A percentile compares a stretch with the other conserved stretches of the same genome.
phyloP scores from a whole-genome alignment of 2,329 filamentous ascomycete genomes.

The Penicillium glabrum region DNA sequence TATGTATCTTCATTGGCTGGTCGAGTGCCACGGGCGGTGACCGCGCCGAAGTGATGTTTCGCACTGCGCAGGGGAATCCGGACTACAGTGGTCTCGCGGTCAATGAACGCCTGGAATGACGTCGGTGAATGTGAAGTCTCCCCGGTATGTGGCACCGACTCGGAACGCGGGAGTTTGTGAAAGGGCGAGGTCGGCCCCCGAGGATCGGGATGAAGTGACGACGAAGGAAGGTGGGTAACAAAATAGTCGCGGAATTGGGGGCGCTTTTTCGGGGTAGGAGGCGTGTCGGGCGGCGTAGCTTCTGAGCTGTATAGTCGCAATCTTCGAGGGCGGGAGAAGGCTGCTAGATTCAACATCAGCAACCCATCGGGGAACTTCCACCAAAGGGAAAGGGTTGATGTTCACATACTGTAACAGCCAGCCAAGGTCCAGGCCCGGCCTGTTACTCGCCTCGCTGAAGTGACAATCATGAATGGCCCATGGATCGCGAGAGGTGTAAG shows the following conservation, averaged over 20 bases:
- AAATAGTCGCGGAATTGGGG: slow-evolving; percentile 88
- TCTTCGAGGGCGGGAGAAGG: slow-evolving; percentile 34
- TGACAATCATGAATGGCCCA: slow-evolving; percentile 40
- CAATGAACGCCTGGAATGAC: slow-evolving; percentile 60
- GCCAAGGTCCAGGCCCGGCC: slow-evolving; percentile 41
- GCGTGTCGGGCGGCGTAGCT: slow-evolving; percentile 11
- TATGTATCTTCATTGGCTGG: slow-evolving; percentile 92
- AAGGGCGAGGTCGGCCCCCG: slow-evolving; percentile 63
- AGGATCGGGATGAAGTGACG: slow-evolving; percentile 87
- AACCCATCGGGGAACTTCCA: slow-evolving; percentile 3
- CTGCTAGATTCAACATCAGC: slow-evolving; percentile 26
- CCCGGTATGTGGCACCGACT: slow-evolving; percentile 74
- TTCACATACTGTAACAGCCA: slow-evolving; percentile 37
- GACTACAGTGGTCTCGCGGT: slow-evolving; percentile 85
- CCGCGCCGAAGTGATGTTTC: slow-evolving; percentile 91
- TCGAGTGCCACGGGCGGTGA: slow-evolving; percentile 75
- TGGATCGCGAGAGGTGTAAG: slow-evolving; percentile 24
- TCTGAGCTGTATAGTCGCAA: slow-evolving; percentile 26
- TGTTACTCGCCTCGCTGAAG: slow-evolving; percentile 39
- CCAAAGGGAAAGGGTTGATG: slow-evolving; percentile 8
- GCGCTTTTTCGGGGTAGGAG: slow-evolving; percentile 38
- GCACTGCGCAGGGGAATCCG: slow-evolving; percentile 90
- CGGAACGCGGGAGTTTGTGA: slow-evolving; percentile 83
- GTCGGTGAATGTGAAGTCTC: slow-evolving; percentile 51
- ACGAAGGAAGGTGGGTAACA: slow-evolving; percentile 90